Evolutionary conservation across 345 rosid species (phyloP).

Genomic region (Acer yangbiense): DNA sequence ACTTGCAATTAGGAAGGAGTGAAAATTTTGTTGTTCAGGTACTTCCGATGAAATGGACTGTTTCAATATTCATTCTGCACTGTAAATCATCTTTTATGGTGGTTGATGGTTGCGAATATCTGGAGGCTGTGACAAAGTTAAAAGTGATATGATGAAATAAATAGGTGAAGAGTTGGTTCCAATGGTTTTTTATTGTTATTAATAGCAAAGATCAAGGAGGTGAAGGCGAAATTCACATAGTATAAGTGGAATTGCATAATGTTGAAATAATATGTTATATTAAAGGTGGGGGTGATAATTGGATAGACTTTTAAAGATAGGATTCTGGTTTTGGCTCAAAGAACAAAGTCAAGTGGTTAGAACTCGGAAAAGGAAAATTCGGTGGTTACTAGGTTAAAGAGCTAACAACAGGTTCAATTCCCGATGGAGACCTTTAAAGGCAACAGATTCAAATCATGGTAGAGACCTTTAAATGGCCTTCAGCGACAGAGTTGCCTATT

Average conservation of each 20-base stretch:
- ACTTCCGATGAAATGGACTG: not conserved
- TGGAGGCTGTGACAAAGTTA: not conserved
- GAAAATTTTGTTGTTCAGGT: not conserved
- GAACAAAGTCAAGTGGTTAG: not conserved
- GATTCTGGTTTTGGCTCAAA: no score
- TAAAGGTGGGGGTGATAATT: not conserved
- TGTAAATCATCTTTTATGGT: not conserved
- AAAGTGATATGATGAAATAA: not conserved
- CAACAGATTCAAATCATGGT: no score
- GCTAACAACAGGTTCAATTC: not conserved
- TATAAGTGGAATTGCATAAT: not conserved
- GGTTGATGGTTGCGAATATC: not conserved
- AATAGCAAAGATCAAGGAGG: not conserved
- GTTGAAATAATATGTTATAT: not conserved
- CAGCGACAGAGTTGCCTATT: not conserved
- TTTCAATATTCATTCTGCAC: not conserved
- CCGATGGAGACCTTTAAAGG: not conserved
- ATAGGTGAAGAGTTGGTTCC: not conserved
- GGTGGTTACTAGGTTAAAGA: not conserved
- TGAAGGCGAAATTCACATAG: not conserved
- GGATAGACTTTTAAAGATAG: not conserved
- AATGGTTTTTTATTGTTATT: not conserved
- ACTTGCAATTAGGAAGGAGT: not conserved
- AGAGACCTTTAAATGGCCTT: not conserved
- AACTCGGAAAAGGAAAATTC: not conserved